A percentile compares a stretch with the other conserved stretches of the same genome.
phyloP scores from a whole-genome alignment of 108 stramenopile species.

The Mayamaea pseudoterrestris region DNA sequence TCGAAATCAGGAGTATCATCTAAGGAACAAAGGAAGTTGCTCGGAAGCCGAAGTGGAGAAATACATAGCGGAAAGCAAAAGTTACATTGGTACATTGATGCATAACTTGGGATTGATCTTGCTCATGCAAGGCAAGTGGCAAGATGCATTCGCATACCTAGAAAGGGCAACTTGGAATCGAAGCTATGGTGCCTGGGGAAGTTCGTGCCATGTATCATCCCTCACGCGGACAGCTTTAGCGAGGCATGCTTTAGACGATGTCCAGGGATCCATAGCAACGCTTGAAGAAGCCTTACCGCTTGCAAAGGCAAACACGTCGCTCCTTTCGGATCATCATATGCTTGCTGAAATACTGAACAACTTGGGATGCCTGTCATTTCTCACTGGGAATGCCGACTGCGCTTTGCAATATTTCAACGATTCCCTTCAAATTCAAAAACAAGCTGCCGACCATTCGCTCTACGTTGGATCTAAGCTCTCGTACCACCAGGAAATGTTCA shows the following conservation, averaged over 20 bases:
- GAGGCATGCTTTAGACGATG: conserved; percentile 22
- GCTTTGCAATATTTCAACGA: conserved; percentile 24
- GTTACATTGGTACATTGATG: conserved; percentile 21
- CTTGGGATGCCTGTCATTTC: conserved; percentile 31
- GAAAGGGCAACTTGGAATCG: conserved; percentile 1
- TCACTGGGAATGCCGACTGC: conserved; percentile 12
- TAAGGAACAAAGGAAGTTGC: background rate
- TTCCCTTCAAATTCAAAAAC: conserved; percentile 24
- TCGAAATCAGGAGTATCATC: background rate
- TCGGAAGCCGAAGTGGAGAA: too few relatives aligned
- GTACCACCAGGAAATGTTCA: conserved; percentile 23
- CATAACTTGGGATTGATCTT: conserved; percentile 32
- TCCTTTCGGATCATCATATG: conserved; percentile 20
- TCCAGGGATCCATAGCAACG: conserved; percentile 15
- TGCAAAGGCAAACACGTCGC: conserved; percentile 4
- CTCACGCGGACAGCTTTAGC: background rate
- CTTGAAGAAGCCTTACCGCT: conserved; percentile 17
- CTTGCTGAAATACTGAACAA: conserved; percentile 42
- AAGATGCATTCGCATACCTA: conserved; percentile 10
- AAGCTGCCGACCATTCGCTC: conserved; percentile 18
- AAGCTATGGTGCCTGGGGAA: background rate
- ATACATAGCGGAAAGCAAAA: too few relatives aligned
- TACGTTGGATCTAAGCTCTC: conserved; percentile 16
- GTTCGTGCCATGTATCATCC: background rate
- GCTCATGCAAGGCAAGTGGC: conserved; percentile 24